Evolutionary conservation across 306 rosid species (phyloP).

Genomic region (Pachyrhizus erosus): DNA sequence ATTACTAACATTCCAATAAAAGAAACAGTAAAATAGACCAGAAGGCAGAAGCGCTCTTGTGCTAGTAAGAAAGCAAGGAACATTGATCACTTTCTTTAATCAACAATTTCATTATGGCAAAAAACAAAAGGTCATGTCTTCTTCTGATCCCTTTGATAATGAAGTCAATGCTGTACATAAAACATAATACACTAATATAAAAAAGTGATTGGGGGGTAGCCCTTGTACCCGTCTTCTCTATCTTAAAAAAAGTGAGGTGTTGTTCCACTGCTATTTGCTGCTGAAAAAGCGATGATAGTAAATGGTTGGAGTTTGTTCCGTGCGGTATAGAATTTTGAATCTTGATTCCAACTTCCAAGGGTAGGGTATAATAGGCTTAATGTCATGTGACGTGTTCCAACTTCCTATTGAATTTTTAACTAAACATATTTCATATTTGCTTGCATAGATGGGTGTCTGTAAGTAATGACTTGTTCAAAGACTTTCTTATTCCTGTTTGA

Average conservation of each 20-base stretch:
- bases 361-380: not conserved
- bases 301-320: slow-evolving; percentile 8
- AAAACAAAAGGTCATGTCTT: not conserved
- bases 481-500: not conserved
- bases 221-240: too few species aligned
- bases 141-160: not conserved
- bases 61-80: not conserved
- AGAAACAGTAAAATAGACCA: not conserved
- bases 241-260: not conserved
- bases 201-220: too few species aligned
- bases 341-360: not conserved
- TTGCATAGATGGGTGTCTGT: not conserved
- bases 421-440: not conserved
- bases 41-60: not conserved
- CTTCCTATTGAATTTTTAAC: not conserved
- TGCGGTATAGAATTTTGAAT: not conserved
- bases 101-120: not conserved
- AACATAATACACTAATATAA: too few species aligned
- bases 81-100: not conserved
- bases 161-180: not conserved
- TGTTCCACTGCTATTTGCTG: slow-evolving; percentile 21
- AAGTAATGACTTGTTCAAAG: not conserved
- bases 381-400: not conserved
- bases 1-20: too few species aligned
- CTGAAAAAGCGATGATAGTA: not conserved